Conservation (phyloP, 2,329 filamentous ascomycete genomes). For the Beauveria brongniartii region DNA sequence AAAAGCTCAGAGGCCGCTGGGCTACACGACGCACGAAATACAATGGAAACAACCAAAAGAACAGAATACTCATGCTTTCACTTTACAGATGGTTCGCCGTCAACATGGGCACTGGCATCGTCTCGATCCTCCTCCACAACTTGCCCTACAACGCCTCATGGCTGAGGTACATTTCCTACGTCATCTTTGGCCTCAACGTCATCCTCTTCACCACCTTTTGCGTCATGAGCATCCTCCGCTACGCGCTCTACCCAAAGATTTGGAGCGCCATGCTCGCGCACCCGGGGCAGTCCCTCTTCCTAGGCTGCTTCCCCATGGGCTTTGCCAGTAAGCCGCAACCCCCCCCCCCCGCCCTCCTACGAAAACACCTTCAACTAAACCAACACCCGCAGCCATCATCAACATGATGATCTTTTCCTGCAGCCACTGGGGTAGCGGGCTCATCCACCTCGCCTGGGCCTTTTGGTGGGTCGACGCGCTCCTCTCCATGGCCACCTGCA, state of each 20-base stretch:
- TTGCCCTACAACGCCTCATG: slow-evolving; percentile 52
- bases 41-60: no score
- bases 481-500: slow-evolving; percentile 43
- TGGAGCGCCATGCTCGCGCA: slow-evolving; percentile 60
- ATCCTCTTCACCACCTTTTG: slow-evolving; percentile 48
- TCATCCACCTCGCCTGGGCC: slow-evolving; percentile 46
- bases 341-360: background rate
- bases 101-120: slow-evolving; percentile 62
- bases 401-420: slow-evolving; percentile 56
- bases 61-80: no score
- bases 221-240: slow-evolving; percentile 49
- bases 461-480: slow-evolving; percentile 51
- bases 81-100: slow-evolving; percentile 45
- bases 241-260: slow-evolving; percentile 56
- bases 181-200: slow-evolving; percentile 54
- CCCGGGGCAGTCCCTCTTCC: slow-evolving; percentile 58
- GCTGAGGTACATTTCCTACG: slow-evolving; percentile 50
- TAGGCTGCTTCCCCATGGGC: slow-evolving; percentile 62
- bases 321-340: slow-evolving; percentile 39
- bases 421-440: slow-evolving; percentile 52
- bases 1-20: no score
- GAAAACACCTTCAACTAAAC: no score
- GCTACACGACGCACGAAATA: no score
- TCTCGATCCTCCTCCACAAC: slow-evolving; percentile 52
- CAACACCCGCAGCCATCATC: slow-evolving; percentile 39